Evolutionary conservation across 2,329 filamentous ascomycete species (phyloP), one percentile per base, ranked within the genome.

Genomic region (Ophidiomyces ophidiicola): DNA sequence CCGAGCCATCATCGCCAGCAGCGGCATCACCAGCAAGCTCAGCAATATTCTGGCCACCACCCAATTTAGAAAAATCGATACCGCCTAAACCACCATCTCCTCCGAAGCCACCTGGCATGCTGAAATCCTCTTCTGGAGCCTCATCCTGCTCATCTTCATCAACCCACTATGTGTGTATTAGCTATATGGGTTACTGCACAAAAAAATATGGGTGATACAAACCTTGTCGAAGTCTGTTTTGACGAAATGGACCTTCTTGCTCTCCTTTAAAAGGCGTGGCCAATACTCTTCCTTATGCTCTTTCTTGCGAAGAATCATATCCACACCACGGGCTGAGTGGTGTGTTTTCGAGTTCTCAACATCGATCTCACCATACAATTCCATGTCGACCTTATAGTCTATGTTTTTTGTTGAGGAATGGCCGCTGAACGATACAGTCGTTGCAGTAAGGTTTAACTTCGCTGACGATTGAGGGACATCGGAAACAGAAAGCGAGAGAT

Each of bases 181-280:
- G n/a, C 20, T 20, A 41, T 17, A 19, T 6, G 29, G 10, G 33
- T 34, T 19, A 44, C 32, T 28, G 31, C 39, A 18, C 28, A 37
- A 14, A 25, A 14, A 18, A 36, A 24, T 6, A 38, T 21, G 31
- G 24, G 17, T 21, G 10, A 25, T 18, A 52, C 71, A 44, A 60
- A 80, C 77, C 81, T 94, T 94, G 71, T 94, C 87, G 55, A 98
- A 98, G 69, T 98, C 82, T 49, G 90, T 96, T 80, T 94, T 94
- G 57, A 98, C 67, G 76, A 86, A 98, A 69, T 96, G 90, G 40
- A 83, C 68, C 71, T 85, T 94, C 73, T 84, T 80, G 51, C 70
- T 64, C 45, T 88, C 83, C 78, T 94, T 94, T 60, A 94, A 73
- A 56, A 98, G 74, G 48, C 90, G 78, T 47, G 87, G 87, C 90